A percentile compares a stretch with the other conserved stretches of the same genome.
Evolutionary conservation across 2,329 filamentous ascomycete genomes (phyloP).

Genomic region (Xylariaceae sp.): DNA sequence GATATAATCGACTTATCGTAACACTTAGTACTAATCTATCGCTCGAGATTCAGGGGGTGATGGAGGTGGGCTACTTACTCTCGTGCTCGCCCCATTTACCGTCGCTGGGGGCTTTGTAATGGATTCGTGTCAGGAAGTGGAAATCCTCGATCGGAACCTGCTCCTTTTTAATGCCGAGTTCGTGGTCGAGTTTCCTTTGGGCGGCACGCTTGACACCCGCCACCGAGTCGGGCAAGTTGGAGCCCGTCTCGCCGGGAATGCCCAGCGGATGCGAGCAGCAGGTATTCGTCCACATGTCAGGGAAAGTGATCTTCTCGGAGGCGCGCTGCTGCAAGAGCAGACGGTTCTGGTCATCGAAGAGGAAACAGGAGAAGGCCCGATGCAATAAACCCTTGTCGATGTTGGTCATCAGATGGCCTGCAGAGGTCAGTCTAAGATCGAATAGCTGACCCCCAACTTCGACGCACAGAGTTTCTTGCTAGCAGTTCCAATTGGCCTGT

Average conservation of each 20-base stretch:
- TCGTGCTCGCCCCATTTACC: slow-evolving; percentile 99
- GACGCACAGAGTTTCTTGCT: slow-evolving; percentile 95
- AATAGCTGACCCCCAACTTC: not conserved
- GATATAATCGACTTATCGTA: slow-evolving; percentile 84
- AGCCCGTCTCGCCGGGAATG: slow-evolving; percentile 87
- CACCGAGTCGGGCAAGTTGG: slow-evolving; percentile 76
- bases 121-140: slow-evolving; percentile 91
- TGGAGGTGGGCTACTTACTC: slow-evolving; percentile 60
- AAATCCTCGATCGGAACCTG: slow-evolving; percentile 93
- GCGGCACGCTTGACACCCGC: slow-evolving; percentile 89
- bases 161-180: slow-evolving; percentile 85
- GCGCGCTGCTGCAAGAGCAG: slow-evolving; percentile 95
- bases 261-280: slow-evolving; percentile 97
- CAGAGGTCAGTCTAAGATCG: slow-evolving; percentile 12
- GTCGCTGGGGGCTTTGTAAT: slow-evolving; percentile 96
- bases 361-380: slow-evolving; percentile 96
- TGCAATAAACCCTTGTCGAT: slow-evolving; percentile 95
- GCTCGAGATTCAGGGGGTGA: not conserved
- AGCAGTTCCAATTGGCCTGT: slow-evolving; percentile 89
- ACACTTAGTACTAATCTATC: slow-evolving; percentile 18
- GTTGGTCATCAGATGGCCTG: slow-evolving; percentile 98
- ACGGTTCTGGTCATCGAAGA: slow-evolving; percentile 93
- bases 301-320: slow-evolving; percentile 97
- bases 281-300: slow-evolving; percentile 99
- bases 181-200: slow-evolving; percentile 90